phyloP scores from a whole-genome alignment of 495 filamentous ascomycete species.

The Chaetomium tenue region DNA sequence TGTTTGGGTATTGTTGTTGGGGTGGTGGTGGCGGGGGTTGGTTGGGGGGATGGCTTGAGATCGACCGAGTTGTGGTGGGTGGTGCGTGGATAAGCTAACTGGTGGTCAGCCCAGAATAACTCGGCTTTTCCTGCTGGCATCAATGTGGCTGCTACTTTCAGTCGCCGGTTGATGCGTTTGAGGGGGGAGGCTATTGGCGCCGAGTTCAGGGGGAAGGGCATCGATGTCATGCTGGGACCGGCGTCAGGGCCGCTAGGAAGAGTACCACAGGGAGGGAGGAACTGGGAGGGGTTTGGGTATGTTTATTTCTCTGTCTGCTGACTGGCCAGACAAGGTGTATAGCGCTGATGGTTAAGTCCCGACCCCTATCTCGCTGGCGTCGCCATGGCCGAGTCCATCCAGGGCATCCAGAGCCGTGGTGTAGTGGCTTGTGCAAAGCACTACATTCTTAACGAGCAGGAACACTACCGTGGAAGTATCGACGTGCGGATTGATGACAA shows the following conservation, averaged over 20 bases:
- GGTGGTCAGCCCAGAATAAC: not conserved
- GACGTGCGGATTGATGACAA: not conserved
- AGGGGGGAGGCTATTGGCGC: not conserved
- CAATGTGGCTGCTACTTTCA: conserved; percentile 4
- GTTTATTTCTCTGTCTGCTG: not conserved
- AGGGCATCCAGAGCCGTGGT: conserved; percentile 7
- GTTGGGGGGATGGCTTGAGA: too few relatives aligned
- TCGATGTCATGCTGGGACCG: conserved; percentile 3
- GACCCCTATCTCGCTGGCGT: conserved; percentile 10
- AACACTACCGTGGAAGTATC: not conserved
- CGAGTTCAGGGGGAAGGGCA: conserved; percentile 9
- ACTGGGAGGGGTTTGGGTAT: conserved; percentile 9
- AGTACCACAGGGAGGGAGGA: not conserved
- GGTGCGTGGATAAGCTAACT: too few relatives aligned
- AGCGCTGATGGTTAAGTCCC: not conserved
- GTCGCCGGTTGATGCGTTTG: conserved; percentile 1
- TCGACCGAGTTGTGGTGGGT: too few relatives aligned
- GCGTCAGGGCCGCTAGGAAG: conserved; percentile 8
- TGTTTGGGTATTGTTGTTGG: too few relatives aligned
- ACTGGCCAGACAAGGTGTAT: not conserved
- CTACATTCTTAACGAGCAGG: conserved; percentile 12
- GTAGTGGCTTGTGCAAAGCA: conserved; percentile 6
- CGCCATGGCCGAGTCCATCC: conserved; percentile 8
- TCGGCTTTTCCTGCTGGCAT: conserved; percentile 8
- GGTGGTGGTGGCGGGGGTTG: too few relatives aligned